A percentile compares a stretch with the other conserved stretches of the same genome.
phyloP scores from a whole-genome alignment of 2,329 filamentous ascomycete genomes.

The Periglandula ipomoeae region DNA sequence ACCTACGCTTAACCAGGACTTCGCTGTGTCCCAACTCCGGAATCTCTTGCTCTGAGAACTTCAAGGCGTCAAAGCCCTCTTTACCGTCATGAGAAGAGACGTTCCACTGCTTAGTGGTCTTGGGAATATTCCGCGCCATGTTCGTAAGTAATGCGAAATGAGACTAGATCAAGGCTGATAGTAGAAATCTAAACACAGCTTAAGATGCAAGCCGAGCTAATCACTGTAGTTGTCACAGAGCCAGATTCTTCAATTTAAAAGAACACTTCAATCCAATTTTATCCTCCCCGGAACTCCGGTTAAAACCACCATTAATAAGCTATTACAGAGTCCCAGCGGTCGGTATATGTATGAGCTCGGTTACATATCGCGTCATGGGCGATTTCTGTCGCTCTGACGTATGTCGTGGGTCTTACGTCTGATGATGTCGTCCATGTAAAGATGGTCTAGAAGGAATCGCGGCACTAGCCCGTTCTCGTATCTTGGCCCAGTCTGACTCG shows the following conservation, averaged over 20 bases:
- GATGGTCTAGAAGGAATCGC: neutral
- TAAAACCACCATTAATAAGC: neutral
- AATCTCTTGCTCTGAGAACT: slow-evolving; percentile 44
- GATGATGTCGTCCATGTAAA: neutral
- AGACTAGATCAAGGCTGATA: neutral
- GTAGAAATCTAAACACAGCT: no score
- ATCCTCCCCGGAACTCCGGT: neutral
- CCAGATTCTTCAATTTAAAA: no score
- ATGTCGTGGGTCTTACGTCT: neutral
- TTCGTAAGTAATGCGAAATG: neutral
- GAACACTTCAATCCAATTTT: neutral
- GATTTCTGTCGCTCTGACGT: neutral
- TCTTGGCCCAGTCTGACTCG: no score
- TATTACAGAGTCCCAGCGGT: neutral
- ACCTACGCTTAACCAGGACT: slow-evolving; percentile 53
- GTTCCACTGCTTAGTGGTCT: slow-evolving; percentile 48
- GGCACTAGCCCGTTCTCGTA: neutral
- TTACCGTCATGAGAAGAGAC: slow-evolving; percentile 30
- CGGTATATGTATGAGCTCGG: no score
- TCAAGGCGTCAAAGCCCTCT: slow-evolving; percentile 49
- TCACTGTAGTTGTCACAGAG: no score
- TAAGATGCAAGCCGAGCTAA: no score
- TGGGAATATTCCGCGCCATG: slow-evolving; percentile 20
- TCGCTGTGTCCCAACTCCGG: slow-evolving; percentile 59
- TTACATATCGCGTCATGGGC: no score